A percentile compares a stretch with the other conserved stretches of the same genome.
Conservation (phyloP, 2,329 filamentous ascomycete species). For the Colletotrichum scovillei region DNA sequence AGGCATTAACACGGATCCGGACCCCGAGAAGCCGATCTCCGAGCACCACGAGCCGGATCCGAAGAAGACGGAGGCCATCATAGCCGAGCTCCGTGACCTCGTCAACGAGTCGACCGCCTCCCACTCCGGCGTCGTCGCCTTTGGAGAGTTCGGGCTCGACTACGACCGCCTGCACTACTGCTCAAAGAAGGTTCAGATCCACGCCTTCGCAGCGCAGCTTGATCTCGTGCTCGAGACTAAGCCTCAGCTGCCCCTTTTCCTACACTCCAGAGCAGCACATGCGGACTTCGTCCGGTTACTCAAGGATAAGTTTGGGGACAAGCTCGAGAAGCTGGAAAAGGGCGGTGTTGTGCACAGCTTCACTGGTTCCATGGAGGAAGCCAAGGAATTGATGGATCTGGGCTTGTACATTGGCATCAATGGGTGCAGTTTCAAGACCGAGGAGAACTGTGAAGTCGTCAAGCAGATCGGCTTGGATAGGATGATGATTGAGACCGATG, state of each 20-base stretch:
- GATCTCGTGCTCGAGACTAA: slow-evolving; percentile 76
- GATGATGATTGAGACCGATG: slow-evolving; percentile 96
- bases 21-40: slow-evolving; percentile 58
- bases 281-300: slow-evolving; percentile 84
- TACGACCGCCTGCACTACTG: slow-evolving; percentile 92
- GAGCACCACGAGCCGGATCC: slow-evolving; percentile 61
- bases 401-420: slow-evolving; percentile 96
- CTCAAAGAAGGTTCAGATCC: slow-evolving; percentile 80
- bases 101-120: slow-evolving; percentile 67
- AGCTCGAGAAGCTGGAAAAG: slow-evolving; percentile 74
- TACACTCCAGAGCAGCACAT: slow-evolving; percentile 91
- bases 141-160: slow-evolving; percentile 96
- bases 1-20: slow-evolving; percentile 62
- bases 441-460: slow-evolving; percentile 89
- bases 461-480: slow-evolving; percentile 80
- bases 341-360: slow-evolving; percentile 94
- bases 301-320: slow-evolving; percentile 64
- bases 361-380: slow-evolving; percentile 87
- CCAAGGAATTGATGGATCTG: slow-evolving; percentile 80
- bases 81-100: slow-evolving; percentile 72
- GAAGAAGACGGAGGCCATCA: slow-evolving; percentile 58
- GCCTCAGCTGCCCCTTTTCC: slow-evolving; percentile 86
- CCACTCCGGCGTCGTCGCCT: slow-evolving; percentile 72
- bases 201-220: slow-evolving; percentile 87
- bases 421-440: slow-evolving; percentile 95